Evolutionary conservation across 495 filamentous ascomycete species (phyloP), one percentile per base, ranked within the genome.

Genomic region (Hyaloscypha variabilis): DNA sequence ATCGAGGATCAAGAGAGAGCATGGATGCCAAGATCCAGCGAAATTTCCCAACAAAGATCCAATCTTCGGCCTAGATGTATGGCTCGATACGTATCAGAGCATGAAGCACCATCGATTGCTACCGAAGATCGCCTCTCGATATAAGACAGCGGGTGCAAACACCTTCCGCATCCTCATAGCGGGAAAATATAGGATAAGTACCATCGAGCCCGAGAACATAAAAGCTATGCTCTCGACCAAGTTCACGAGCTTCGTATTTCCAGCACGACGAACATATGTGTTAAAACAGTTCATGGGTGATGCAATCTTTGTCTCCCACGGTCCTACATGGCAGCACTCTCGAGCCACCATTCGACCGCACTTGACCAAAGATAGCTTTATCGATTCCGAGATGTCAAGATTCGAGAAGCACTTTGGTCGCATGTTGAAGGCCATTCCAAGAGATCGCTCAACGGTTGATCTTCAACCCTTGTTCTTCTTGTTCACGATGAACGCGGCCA

Each of bases 281-380:
- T 36, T 23, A 23, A 39, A 26, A 84, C 84, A 1, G 69, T 91
- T 3, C 69, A 46, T 92, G 1, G 90, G 90, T 8, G 68, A 83
- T 26, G 89, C 89, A 30, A 88, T 93, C 65, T 92, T 93, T 71
- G 87, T 86, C 2, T 77, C 79, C 2, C 84, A 91, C 68, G 90
- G 90, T 19, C 75, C 77, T 13, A 71, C 69, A 13, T 93, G 90
- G 90, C 62, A 71, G 14, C 75, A 78, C 51, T 75, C 74, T 0
- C 69, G 78, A 21, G 73, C 75, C 29, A 60, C 81, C 8, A 68
- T 83, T 31, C 74, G 80, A 8, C 77, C 76, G 1, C 72, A 68
- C 21, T 80, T 83, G 62, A 69, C 39, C 39, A 46, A 19, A 17
- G 17, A 46, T 17, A 74, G 58, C 24, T 86, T 67, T 71, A 89